These are phyloP conservation scores for Wickerhamiella siamensis DNA, from an alignment of 805 yeast genomes.

Conservation along the genomic window DNA sequence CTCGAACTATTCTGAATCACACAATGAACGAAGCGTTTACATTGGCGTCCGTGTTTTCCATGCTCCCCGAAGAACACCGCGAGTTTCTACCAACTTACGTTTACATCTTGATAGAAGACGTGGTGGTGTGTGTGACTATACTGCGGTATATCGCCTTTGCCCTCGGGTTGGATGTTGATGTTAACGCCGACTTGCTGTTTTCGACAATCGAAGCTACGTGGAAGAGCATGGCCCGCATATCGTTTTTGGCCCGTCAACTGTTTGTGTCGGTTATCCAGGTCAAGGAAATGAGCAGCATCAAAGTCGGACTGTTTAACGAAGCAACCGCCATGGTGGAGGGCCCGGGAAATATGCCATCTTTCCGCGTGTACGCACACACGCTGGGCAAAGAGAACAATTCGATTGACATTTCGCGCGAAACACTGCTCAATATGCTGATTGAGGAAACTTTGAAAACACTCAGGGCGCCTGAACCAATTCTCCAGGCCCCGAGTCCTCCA, in stretches of 20 bases:
- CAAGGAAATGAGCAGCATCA: slow-evolving; percentile 7
- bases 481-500: not conserved
- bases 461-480: not conserved
- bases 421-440: not conserved
- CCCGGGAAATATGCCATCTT: slow-evolving; percentile 11
- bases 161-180: slow-evolving; percentile 16
- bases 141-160: slow-evolving; percentile 15
- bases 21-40: slow-evolving; percentile 1
- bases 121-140: slow-evolving; percentile 10
- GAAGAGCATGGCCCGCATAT: slow-evolving; percentile 23
- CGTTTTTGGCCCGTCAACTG: slow-evolving; percentile 34
- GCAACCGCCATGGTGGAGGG: slow-evolving; percentile 11
- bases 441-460: not conserved
- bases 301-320: slow-evolving; percentile 11
- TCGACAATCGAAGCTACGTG: slow-evolving; percentile 18
- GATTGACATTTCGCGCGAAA: not conserved
- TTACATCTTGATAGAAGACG: slow-evolving; percentile 10
- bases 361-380: slow-evolving; percentile 8
- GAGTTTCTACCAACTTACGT: slow-evolving; percentile 9
- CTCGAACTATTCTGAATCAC: not conserved
- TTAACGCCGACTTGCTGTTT: slow-evolving; percentile 18
- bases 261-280: slow-evolving; percentile 31
- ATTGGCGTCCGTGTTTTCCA: slow-evolving; percentile 10
- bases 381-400: not conserved
- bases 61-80: slow-evolving; percentile 5